Evolutionary conservation across 2,329 filamentous ascomycete species (phyloP), one percentile per base, ranked within the genome.

Genomic region (Fusarium decemcellulare): DNA sequence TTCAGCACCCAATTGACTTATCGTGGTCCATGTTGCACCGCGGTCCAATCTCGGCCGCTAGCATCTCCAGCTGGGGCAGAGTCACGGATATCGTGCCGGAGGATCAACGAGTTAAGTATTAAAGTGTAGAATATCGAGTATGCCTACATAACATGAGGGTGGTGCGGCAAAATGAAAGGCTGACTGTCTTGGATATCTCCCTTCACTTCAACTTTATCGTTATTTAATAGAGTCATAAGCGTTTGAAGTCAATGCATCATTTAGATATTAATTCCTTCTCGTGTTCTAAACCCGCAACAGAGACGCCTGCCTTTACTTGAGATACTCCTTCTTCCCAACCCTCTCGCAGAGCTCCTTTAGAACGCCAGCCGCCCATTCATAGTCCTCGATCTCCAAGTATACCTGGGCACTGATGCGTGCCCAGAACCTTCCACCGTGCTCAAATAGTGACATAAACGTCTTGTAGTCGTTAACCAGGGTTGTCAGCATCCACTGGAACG

Each of bases 331-430:
- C 53, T 77, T 80, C 3, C 71, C 76, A 7, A 84, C 81, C 61
- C 84, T 78, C 54, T 78, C 76, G 59, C 80, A 81, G 14, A 88
- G 47, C 39, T 82, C 79, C 76, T 87, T 86, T 73, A 96, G 78
- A 9, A 86, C 81, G 53, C 83, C 76, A 0, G 85, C 93, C 5
- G 87, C 86, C 87, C 88, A 93, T 76, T 91, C 88, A 75, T 96
- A 97, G 78, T 98, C 94, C 12, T 85, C 84, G 68, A 91, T 77
- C 29, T 93, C 93, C n/a, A 98, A 80, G 77, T 96, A 98, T 0
- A 96, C 87, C 83, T 97, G 94, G 14, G 88, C 93, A 76, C 92
- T 94, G 50, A 97, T 75, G 51, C 95, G 83, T 0, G 86, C 84
- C 92, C 92, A 97, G 77, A 91, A 87, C 56, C 84, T 84, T 0